phyloP scores from a whole-genome alignment of 805 yeast species.

The Candida oleophila region DNA sequence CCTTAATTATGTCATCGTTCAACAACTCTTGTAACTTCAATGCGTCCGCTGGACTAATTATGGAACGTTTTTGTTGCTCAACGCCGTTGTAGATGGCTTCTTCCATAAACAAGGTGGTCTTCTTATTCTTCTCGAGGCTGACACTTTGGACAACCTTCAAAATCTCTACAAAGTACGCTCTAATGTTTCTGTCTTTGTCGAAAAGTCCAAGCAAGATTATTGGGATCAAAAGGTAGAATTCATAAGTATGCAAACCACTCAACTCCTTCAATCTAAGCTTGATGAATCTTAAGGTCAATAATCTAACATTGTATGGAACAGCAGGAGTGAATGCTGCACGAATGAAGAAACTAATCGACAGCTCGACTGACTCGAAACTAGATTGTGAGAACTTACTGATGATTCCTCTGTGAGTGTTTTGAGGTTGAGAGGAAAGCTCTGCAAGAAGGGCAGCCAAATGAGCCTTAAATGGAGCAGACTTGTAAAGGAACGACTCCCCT shows the following conservation, averaged over 20 bases:
- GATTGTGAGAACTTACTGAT: conserved; percentile 14
- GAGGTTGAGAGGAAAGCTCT: background rate
- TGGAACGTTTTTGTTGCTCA: conserved; percentile 46
- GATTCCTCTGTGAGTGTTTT: conserved; percentile 12
- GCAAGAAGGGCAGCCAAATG: background rate
- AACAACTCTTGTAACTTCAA: conserved; percentile 33
- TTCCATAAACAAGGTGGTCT: conserved; percentile 41
- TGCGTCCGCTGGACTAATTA: conserved; percentile 69
- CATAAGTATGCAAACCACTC: conserved; percentile 21
- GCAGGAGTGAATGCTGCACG: conserved; percentile 57
- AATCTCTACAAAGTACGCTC: conserved; percentile 34
- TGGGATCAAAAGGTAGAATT: conserved; percentile 58
- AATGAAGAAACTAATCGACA: conserved; percentile 56
- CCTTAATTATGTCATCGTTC: conserved; percentile 20
- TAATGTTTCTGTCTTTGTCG: conserved; percentile 50
- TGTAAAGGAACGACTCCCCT: background rate
- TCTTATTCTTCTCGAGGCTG: conserved; percentile 36
- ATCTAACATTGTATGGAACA: conserved; percentile 58
- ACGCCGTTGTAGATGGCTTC: conserved; percentile 57
- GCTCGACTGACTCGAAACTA: conserved; percentile 38
- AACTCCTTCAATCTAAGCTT: conserved; percentile 32
- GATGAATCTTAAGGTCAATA: conserved; percentile 46
- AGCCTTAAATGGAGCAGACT: background rate
- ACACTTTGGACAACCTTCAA: conserved; percentile 37
- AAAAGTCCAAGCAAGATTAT: conserved; percentile 52